Conservation (phyloP, 441 rosid species). For the Codiaeum variegatum region DNA sequence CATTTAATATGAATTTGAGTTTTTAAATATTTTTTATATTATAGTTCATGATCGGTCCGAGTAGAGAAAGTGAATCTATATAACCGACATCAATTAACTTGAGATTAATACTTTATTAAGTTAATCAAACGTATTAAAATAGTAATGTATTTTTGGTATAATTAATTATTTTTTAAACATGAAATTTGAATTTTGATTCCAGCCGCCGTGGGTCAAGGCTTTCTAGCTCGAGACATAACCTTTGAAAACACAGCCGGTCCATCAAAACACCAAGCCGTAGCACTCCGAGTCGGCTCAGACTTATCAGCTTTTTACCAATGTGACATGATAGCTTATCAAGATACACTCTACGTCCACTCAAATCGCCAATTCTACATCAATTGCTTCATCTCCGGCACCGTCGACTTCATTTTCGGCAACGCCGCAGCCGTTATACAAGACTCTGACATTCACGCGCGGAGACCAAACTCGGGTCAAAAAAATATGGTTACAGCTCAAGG, state of each 20-base stretch:
- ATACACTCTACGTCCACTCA: conserved; percentile 76
- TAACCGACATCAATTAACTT: too few species aligned
- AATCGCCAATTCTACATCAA: conserved; percentile 60
- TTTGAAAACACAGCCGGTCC: conserved; percentile 82
- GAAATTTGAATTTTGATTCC: conserved; percentile 22
- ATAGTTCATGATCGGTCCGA: too few species aligned
- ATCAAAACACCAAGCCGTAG: conserved; percentile 83
- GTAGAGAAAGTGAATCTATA: too few species aligned
- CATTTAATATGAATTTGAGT: too few species aligned
- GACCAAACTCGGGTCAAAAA: conserved; percentile 59
- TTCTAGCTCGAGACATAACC: conserved; percentile 64
- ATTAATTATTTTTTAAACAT: background rate
- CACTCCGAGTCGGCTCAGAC: conserved; percentile 69
- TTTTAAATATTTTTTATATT: too few species aligned
- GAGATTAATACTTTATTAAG: too few species aligned
- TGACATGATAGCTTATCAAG: conserved; percentile 69
- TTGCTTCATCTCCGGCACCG: conserved; percentile 63
- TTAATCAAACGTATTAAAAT: too few species aligned
- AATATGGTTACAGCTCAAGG: conserved; percentile 89
- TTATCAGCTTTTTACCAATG: conserved; percentile 62
- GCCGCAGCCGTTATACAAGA: conserved; percentile 62
- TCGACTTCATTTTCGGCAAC: conserved; percentile 79
- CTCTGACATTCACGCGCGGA: conserved; percentile 76
- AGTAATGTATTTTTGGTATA: too few species aligned
- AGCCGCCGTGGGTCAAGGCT: conserved; percentile 68